A percentile compares a stretch with the other conserved stretches of the same genome.
These are phyloP conservation scores for Penicillium cinerascens DNA, from an alignment of 495 filamentous ascomycete species.

Conservation along the genomic window DNA sequence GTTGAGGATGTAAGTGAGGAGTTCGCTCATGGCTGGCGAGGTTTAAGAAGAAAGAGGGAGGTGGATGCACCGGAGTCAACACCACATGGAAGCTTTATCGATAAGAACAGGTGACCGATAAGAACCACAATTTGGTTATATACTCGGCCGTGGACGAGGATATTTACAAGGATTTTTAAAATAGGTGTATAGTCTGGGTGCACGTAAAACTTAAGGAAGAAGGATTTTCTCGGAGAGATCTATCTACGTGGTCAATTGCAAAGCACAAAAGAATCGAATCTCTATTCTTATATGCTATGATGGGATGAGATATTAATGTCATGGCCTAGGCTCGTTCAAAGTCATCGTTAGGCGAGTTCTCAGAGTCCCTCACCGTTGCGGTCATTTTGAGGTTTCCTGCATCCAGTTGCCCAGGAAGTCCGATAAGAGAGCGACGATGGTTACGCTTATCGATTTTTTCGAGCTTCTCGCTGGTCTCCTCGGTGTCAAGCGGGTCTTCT, in stretches of 20 bases:
- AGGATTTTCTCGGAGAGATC: no score
- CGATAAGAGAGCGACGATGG: conserved; percentile 40
- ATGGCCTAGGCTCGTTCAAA: conserved; percentile 47
- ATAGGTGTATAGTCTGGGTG: no score
- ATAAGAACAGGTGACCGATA: conserved; percentile 26
- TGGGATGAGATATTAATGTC: conserved; percentile 21
- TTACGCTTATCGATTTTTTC: conserved; percentile 47
- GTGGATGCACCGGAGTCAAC: conserved; percentile 2
- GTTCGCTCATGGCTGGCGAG: conserved; percentile 49
- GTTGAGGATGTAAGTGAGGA: conserved; percentile 57
- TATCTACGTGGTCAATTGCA: not conserved
- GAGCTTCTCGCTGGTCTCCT: conserved; percentile 60
- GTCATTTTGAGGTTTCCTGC: conserved; percentile 28
- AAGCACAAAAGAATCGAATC: conserved; percentile 5
- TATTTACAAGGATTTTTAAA: no score
- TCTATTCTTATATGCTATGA: conserved; percentile 26
- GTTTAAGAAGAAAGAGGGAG: not conserved
- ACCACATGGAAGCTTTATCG: conserved; percentile 23
- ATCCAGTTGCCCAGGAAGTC: conserved; percentile 36
- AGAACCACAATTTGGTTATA: not conserved
- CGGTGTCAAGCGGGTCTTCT: conserved; percentile 38
- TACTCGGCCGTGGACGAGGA: not conserved
- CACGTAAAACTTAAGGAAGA: no score
- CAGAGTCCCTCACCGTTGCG: conserved; percentile 27
- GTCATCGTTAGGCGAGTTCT: conserved; percentile 41